Conservation (phyloP, 768 basidiomycete genomes). For the Dictyophora rubrovolvata region DNA sequence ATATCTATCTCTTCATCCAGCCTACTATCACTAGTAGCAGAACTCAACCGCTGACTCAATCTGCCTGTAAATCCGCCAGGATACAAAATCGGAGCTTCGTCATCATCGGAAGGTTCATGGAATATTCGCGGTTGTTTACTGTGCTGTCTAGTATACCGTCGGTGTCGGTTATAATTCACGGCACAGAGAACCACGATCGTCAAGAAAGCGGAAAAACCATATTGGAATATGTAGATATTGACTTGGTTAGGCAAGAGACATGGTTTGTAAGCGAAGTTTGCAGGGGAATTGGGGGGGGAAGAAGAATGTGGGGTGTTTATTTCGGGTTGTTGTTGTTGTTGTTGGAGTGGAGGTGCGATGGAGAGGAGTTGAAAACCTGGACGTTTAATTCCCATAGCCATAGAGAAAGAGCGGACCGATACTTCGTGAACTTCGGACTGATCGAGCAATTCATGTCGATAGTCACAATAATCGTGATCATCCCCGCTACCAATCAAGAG, state of each 20-base stretch:
- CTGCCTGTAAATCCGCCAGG: not conserved
- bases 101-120: not conserved
- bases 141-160: not conserved
- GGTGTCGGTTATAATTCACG: conserved; percentile 24
- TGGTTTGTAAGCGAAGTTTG: conserved; percentile 46
- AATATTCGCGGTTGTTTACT: not conserved
- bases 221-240: conserved; percentile 62
- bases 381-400: conserved; percentile 74
- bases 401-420: conserved; percentile 82
- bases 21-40: not conserved
- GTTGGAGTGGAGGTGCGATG: conserved; percentile 33
- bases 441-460: conserved; percentile 34
- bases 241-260: conserved; percentile 83
- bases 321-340: not conserved
- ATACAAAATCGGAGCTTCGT: not conserved
- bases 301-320: no score
- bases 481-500: conserved; percentile 50
- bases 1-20: not conserved
- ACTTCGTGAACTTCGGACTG: conserved; percentile 49
- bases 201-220: conserved; percentile 56
- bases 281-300: conserved; percentile 1
- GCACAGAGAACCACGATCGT: conserved; percentile 44
- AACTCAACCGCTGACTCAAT: not conserved
- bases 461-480: conserved; percentile 93
- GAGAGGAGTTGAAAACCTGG: conserved; percentile 91